Base-by-base conservation (phyloP, 2,329 filamentous ascomycete species). In the Ilyonectria destructans region DNA sequence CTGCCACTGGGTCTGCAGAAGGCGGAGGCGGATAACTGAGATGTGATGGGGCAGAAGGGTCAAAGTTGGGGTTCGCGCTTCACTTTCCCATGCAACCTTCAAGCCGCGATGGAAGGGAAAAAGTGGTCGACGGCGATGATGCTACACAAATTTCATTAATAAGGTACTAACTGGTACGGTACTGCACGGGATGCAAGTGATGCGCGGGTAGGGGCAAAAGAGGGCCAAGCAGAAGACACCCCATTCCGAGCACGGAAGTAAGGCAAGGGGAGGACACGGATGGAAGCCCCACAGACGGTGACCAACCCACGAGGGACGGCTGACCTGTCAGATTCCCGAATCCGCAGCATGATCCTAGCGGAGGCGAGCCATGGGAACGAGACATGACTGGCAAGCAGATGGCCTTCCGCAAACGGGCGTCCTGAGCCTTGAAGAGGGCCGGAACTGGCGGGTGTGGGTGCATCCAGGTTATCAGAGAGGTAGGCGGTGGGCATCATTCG, bases 241-340 rank as follows among this genome's bases (percentile, higher is more conserved):
- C 43, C 56, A 55, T 65, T 65, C 49, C 56, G 33, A 26, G 62
- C 29, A 54, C 56, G 40, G 62, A 45, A 55, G 56, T 37, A 55
- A 61, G 46, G 63, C 63, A 66, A 56, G 52, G 57, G 52, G 51
- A 57, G 48, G 43, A 45, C 43, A 29, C 31, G 51, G 51, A 55
- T 37, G 45, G 51, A 64, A 57, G 64, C 62, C 70, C 69, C 68
- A 65, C 65, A 66, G 51, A 29, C 49, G 52, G 61, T 48, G 54
- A 67, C 61, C 56, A 40, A 62, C 56, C 61, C 67, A 62, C 64
- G 65, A 52, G 51, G 69, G 54, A 59, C 66, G 61, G 68, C 65
- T 72, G 72, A 73, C 74, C 68, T 75, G 74, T 75, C 70, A 75
- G 72, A 75, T 74, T 70, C 70, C 67, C 68, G 69, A 65, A 56